A percentile compares a stretch with the other conserved stretches of the same genome.
Conservation (phyloP, 305 asterid species). For the Fraxinus sp. region DNA sequence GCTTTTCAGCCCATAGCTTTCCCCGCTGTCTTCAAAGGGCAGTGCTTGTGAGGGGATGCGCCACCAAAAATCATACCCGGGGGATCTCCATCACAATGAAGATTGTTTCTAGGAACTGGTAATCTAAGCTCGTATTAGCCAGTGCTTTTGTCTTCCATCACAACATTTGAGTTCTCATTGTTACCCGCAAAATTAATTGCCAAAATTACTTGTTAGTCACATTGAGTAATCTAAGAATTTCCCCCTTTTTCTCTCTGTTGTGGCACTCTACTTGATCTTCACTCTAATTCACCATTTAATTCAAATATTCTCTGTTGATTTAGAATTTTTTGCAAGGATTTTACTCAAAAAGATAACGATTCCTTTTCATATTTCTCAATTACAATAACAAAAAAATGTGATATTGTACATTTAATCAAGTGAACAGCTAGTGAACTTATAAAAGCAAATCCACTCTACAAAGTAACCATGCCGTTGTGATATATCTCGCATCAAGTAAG, state of each 20-base stretch:
- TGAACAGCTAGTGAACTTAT: constrained; percentile 1
- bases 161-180: not conserved
- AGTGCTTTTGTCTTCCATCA: not conserved
- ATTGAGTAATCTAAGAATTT: not conserved
- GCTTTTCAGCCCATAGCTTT: not conserved
- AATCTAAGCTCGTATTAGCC: not conserved
- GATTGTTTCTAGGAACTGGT: not conserved
- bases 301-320: not conserved
- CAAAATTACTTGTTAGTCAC: not conserved
- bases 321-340: not conserved
- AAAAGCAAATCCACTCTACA: constrained; percentile 3
- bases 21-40: not conserved
- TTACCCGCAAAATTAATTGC: not conserved
- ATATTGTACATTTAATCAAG: constrained; percentile 3
- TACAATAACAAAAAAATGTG: not conserved
- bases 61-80: not conserved
- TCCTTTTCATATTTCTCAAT: not conserved
- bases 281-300: not conserved
- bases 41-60: not conserved
- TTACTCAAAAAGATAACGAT: not conserved
- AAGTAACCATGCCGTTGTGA: not conserved
- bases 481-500: not conserved
- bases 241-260: not conserved
- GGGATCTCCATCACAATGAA: constrained; percentile 8
- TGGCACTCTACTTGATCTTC: not conserved